These are phyloP conservation scores for Earliella scabrosa DNA, from an alignment of 1,284 basidiomycete species.

Conservation along the genomic window DNA sequence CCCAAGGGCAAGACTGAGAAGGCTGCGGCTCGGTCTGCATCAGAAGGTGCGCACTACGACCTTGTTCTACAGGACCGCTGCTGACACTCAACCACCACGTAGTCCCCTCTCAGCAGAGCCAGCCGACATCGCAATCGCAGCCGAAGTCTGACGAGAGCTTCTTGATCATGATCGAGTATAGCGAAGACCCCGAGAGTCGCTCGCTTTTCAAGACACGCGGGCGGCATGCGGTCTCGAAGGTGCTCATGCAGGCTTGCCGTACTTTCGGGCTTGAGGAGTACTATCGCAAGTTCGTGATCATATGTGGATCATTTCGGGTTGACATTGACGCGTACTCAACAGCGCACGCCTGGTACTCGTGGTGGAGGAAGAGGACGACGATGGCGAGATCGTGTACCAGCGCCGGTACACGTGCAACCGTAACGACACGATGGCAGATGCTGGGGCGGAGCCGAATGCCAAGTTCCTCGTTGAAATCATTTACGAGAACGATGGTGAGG, in stretches of 20 bases:
- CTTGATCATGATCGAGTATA: constrained; percentile 28
- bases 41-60: neutral
- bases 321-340: neutral
- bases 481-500: constrained; percentile 6
- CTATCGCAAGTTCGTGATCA: constrained; percentile 17
- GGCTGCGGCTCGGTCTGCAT: neutral
- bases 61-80: too few species aligned
- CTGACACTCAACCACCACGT: too few species aligned
- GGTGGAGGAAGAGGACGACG: constrained; percentile 18
- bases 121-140: constrained; percentile 6
- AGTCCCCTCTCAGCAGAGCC: neutral
- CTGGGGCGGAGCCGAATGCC: constrained; percentile 24
- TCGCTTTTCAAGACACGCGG: constrained; percentile 34
- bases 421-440: constrained; percentile 26
- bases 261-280: constrained; percentile 31
- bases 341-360: constrained; percentile 25
- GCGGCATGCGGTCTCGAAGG: constrained; percentile 31
- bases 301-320: too few species aligned
- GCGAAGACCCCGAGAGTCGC: constrained; percentile 19
- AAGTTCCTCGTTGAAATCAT: constrained; percentile 25
- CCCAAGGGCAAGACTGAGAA: constrained; percentile 18
- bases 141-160: constrained; percentile 26
- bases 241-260: constrained; percentile 32
- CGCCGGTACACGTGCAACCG: constrained; percentile 18
- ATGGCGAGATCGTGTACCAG: constrained; percentile 12